Percentiles rank a stretch among this genome's conserved stretches.
phyloP scores from a whole-genome alignment of 768 basidiomycete species.

The Tulasnella sp. region DNA sequence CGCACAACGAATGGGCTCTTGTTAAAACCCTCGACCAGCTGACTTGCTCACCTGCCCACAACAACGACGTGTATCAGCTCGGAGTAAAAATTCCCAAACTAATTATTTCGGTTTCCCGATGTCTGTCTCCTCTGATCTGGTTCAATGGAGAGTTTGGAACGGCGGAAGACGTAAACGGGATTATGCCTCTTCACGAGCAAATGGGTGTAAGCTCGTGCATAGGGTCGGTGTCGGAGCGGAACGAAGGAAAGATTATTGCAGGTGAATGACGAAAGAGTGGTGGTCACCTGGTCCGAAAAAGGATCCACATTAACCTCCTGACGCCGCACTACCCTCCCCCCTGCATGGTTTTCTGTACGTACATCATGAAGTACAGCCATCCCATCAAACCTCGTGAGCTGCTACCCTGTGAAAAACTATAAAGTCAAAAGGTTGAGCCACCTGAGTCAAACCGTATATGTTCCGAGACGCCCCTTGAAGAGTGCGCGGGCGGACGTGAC shows the following conservation, averaged over 20 bases:
- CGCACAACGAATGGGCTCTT: not conserved
- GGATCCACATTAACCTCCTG: not conserved
- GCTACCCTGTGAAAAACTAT: not conserved
- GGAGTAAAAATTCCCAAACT: not conserved
- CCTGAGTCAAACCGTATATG: not conserved
- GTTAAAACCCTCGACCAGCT: not conserved
- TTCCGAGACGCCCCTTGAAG: not conserved
- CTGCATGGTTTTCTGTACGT: not conserved
- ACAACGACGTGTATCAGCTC: not conserved
- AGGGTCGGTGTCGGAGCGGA: not conserved
- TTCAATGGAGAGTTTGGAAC: not conserved
- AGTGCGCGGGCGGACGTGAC: not conserved
- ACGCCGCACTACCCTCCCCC: not conserved
- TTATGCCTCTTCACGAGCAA: not conserved
- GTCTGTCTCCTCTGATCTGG: not conserved
- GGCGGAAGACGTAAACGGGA: not conserved
- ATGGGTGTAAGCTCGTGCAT: not conserved
- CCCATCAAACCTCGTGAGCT: no score
- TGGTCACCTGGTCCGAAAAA: not conserved
- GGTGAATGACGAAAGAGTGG: not conserved
- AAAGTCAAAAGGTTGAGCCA: not conserved
- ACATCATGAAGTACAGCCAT: no score
- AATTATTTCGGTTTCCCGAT: not conserved
- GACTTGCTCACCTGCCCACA: not conserved
- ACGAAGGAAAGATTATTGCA: not conserved